Base-by-base conservation (phyloP, 192 early-diverging fungal species). In the Gryganskiella cystojenkinii region DNA sequence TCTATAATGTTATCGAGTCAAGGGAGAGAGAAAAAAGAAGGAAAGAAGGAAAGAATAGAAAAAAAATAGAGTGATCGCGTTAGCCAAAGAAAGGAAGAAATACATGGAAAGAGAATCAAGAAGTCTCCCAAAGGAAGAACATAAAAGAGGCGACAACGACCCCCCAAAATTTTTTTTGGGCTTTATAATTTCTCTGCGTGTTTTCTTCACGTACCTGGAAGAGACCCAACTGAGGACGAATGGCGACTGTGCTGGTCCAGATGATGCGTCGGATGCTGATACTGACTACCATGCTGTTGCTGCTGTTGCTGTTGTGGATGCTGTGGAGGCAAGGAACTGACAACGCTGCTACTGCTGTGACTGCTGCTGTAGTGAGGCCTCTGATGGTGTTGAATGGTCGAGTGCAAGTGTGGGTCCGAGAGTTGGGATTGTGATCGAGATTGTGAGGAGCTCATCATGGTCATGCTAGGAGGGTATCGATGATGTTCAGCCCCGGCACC, bases 211-310 rank as follows among this genome's bases (percentile, higher is more conserved):
- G 28, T 31, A 71, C 70, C 70, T 71, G 70, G 70, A 17, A 71
- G 46, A 3, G 70, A 71, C 42, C 70, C 70, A 3, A 51, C 61
- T 2, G 70, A 71, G 7, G 70, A 71, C 24, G 54, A 50, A 17
- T 71, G 70, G 22, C 70, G 70, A 24, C 61, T 71, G 35, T 64
- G 70, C 7, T 64, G 53, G 44, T 61, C 37, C 37, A 40, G 37
- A 40, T 40, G 37, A 40, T 40, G n/a, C n/a, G n/a, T n/a, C n/a
- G 5, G 37, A 40, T 40, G 13, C 37, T 40, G 37, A 13, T 40
- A 40, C 5, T 40, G 37, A 13, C 13, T 40, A 13, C 37, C 37
- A 40, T 40, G 37, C 37, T 40, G 37, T 13, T 40, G 37, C 37
- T 9, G 5, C 13, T 40, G 37, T 13, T 9, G 37, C 37, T 40